A percentile compares a stretch with the other conserved stretches of the same genome.
phyloP scores from a whole-genome alignment of 2,329 filamentous ascomycete species.

The Byssoonygena ceratinophila region DNA sequence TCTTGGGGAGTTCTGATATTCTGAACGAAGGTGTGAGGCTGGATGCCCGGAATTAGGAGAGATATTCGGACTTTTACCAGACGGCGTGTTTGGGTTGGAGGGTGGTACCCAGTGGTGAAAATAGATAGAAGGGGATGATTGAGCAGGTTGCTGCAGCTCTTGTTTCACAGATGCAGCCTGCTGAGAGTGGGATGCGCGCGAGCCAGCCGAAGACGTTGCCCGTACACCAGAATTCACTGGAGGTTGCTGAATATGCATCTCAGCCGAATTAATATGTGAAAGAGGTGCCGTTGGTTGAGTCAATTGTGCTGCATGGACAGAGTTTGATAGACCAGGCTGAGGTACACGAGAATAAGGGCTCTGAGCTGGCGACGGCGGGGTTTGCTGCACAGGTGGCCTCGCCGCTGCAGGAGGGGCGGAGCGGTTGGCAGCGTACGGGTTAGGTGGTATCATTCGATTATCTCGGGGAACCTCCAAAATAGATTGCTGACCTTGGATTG shows the following conservation, averaged over 20 bases:
- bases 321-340: constrained; percentile 18
- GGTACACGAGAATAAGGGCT: constrained; percentile 22
- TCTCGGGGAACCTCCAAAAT: constrained; percentile 24
- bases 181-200: constrained; percentile 18
- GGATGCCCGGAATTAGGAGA: constrained; percentile 36
- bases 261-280: constrained; percentile 33
- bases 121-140: constrained; percentile 65
- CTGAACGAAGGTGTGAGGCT: constrained; percentile 43
- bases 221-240: constrained; percentile 15
- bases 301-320: constrained; percentile 17
- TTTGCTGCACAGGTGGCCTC: constrained; percentile 18
- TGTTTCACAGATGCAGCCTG: constrained; percentile 26
- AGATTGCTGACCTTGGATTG: constrained; percentile 18
- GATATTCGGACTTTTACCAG: constrained; percentile 55
- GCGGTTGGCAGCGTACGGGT: constrained; percentile 25
- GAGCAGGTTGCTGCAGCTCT: constrained; percentile 43
- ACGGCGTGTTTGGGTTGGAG: constrained; percentile 60
- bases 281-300: constrained; percentile 16
- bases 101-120: constrained; percentile 93
- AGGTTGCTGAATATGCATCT: constrained; percentile 32
- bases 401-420: constrained; percentile 17
- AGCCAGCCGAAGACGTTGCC: not conserved
- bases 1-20: constrained; percentile 65
- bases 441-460: constrained; percentile 28
- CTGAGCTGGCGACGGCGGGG: constrained; percentile 19